Evolutionary conservation across 2,329 filamentous ascomycete species (phyloP), one percentile per base, ranked within the genome.

Genomic region (Colletotrichum sp.): DNA sequence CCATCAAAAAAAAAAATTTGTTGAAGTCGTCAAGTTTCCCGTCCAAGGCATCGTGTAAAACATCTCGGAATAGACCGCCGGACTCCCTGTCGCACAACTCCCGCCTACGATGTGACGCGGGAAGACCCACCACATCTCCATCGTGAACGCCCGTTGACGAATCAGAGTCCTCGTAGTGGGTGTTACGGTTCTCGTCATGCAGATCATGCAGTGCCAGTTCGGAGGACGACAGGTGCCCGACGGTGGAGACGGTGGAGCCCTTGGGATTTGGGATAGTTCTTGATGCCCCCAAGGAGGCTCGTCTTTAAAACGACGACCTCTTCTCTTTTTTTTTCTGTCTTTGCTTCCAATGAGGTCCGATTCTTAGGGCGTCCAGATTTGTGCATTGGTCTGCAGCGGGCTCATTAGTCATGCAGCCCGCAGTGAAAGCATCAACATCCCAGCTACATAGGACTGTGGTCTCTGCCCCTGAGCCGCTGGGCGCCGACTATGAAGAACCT

Each of bases 141-240:
- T 52, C 52, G 25, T 25, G n/a, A 15, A 52, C 12, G 25, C 15
- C 9, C 6, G 6, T 5, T 2, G 30, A 8, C 71, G 43, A 74
- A 65, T 70, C 56, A 70, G 30, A 6, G 16, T 5, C 4, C 5
- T 12, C 3, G 1, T 28, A 32, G 28, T 61, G 25, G 25, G 13
- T n/a, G 30, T 70, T 70, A 56, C 30, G 66, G 55, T 62, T 55
- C 58, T 30, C 66, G 56, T 70, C 43, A 56, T 43, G 71, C 66
- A 70, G 66, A 73, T 74, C 71, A 43, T 64, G 25, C 56, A 43
- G 56, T 27, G 68, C 36, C 39, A 48, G 43, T 68, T 65, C 71
- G 71, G 71, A 30, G 36, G 5, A 48, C 39, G 27, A 61, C 36
- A 12, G 52, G 65, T 27, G 27, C 22, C 70, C 52, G 48, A 48